Conservation (phyloP, 31 red algal species). For the Odonthalia washingtoniensis region DNA sequence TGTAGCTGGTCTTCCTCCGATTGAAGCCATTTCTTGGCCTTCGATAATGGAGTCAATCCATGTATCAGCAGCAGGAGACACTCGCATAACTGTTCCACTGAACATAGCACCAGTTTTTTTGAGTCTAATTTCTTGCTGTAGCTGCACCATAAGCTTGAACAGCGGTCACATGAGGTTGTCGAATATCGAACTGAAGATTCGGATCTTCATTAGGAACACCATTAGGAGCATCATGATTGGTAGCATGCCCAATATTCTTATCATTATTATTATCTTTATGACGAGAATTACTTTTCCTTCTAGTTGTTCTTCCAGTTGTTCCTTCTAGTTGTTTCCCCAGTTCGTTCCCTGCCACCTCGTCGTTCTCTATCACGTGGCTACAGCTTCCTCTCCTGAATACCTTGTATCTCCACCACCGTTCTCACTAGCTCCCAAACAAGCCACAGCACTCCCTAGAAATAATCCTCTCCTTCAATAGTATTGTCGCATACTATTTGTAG, state of each 20-base stretch:
- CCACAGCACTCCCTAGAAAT: conserved; percentile 11
- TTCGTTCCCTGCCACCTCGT: conserved; percentile 7
- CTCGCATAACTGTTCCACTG: conserved; percentile 58
- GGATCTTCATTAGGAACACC: no score
- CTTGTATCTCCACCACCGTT: no score
- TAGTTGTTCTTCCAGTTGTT: no score
- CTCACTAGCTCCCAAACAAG: no score
- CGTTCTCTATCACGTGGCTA: conserved; percentile 1
- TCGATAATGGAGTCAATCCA: conserved; percentile 76
- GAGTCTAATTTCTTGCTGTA: conserved; percentile 37
- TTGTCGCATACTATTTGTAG: conserved; percentile 27
- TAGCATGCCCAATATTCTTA: conserved; percentile 9
- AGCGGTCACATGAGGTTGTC: conserved; percentile 35
- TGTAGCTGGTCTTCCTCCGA: not conserved
- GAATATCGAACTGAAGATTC: no score
- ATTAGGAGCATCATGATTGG: no score
- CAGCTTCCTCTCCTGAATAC: conserved; percentile 14
- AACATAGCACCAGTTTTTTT: conserved; percentile 40
- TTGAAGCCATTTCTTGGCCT: conserved; percentile 15
- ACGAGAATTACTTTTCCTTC: conserved; percentile 44
- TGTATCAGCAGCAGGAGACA: conserved; percentile 67
- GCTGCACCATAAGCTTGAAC: conserved; percentile 16
- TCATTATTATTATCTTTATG: conserved; percentile 41
- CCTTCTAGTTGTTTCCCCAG: conserved; percentile 21
- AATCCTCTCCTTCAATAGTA: not conserved